A percentile compares a stretch with the other conserved stretches of the same genome.
Conservation (phyloP, 257 asterid genomes). For the Solanum virginianum region DNA sequence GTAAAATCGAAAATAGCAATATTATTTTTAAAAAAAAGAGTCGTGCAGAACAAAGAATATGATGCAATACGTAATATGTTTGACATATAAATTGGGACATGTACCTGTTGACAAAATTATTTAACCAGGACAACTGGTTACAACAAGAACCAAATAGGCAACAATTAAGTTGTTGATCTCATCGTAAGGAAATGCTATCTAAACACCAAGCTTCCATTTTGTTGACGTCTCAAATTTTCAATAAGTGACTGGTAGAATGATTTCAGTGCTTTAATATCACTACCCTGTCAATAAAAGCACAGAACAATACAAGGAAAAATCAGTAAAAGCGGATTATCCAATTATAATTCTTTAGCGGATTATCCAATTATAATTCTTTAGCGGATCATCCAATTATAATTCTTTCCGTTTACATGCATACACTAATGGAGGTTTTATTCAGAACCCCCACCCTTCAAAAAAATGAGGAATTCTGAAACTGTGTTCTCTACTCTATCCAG, state of each 20-base stretch:
- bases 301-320: not conserved
- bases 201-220: conserved; percentile 75
- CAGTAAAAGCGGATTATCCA: not conserved
- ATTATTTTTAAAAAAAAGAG: not conserved
- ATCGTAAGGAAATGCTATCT: conserved; percentile 32
- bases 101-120: conserved; percentile 11
- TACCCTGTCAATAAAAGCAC: conserved; percentile 32
- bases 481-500: not conserved
- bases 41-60: not conserved
- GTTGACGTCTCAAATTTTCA: conserved; percentile 67
- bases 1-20: conserved; percentile 12
- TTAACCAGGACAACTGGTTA: conserved; percentile 17
- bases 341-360: not conserved
- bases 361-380: not conserved
- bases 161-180: not conserved
- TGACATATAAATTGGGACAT: conserved; percentile 8
- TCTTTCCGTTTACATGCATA: not conserved
- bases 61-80: not conserved
- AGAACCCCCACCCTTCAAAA: not conserved
- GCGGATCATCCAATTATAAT: not conserved
- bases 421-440: not conserved
- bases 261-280: conserved; percentile 61
- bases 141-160: conserved; percentile 7
- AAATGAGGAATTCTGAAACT: not conserved
- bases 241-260: conserved; percentile 73